These are phyloP conservation scores for Citeromyces hawaiiensis DNA, from an alignment of 1,139 yeast genomes.

Conservation along the genomic window DNA sequence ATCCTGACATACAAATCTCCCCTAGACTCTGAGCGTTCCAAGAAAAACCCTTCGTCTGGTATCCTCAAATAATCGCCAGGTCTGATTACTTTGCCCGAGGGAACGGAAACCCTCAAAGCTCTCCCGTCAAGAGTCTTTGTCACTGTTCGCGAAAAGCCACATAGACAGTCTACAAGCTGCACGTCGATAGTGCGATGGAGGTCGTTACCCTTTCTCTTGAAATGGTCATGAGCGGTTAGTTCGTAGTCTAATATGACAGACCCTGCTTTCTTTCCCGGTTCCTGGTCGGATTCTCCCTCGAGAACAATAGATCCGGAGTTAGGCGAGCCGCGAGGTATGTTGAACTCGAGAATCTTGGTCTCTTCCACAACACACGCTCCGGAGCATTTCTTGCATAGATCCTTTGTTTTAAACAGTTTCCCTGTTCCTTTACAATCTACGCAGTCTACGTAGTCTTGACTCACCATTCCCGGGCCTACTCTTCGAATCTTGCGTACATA, in stretches of 20 bases:
- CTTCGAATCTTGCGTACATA: slow-evolving; percentile 42
- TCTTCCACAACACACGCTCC: slow-evolving; percentile 57
- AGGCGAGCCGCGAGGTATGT: slow-evolving; percentile 57
- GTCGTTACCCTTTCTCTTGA: slow-evolving; percentile 36
- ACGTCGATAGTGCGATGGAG: slow-evolving; percentile 46
- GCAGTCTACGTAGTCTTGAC: slow-evolving; percentile 55
- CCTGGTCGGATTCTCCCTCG: slow-evolving; percentile 67
- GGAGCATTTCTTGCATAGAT: slow-evolving; percentile 64
- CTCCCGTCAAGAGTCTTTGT: slow-evolving; percentile 78
- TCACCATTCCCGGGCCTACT: slow-evolving; percentile 66
- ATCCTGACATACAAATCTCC: slow-evolving; percentile 55
- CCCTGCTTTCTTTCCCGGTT: slow-evolving; percentile 64
- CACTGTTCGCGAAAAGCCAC: slow-evolving; percentile 58
- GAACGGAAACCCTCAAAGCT: slow-evolving; percentile 46
- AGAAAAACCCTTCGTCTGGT: slow-evolving; percentile 49
- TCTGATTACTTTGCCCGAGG: slow-evolving; percentile 64
- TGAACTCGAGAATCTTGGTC: slow-evolving; percentile 65
- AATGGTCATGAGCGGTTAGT: slow-evolving; percentile 21
- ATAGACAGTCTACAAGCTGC: slow-evolving; percentile 66
- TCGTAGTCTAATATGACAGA: slow-evolving; percentile 47
- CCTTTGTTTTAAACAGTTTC: slow-evolving; percentile 43
- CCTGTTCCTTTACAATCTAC: slow-evolving; percentile 66
- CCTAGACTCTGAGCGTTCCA: slow-evolving; percentile 7
- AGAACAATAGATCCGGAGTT: slow-evolving; percentile 43
- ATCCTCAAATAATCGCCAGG: slow-evolving; percentile 67